A percentile compares a stretch with the other conserved stretches of the same genome.
These are phyloP conservation scores for Penicillium sp. DNA, from an alignment of 2,329 filamentous ascomycete genomes.

Conservation along the genomic window DNA sequence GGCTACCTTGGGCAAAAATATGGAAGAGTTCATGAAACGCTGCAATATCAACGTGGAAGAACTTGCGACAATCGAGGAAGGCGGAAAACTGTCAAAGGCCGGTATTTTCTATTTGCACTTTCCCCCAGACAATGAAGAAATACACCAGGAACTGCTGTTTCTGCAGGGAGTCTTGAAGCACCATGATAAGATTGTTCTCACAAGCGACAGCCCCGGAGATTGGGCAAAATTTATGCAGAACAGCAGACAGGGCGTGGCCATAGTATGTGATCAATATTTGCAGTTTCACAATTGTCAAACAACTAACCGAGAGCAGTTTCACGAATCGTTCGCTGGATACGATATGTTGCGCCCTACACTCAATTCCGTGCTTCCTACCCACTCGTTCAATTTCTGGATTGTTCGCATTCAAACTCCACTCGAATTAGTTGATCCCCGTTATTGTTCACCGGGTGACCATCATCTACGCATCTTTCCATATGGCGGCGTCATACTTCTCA, in stretches of 20 bases:
- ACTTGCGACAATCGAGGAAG: conserved; percentile 25
- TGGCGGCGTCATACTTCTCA: conserved; percentile 41
- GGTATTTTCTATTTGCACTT: conserved; percentile 39
- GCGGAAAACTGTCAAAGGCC: conserved; percentile 17
- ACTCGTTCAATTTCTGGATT: conserved; percentile 37
- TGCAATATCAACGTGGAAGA: conserved; percentile 31
- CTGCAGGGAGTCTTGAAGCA: conserved; percentile 27
- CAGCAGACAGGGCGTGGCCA: conserved; percentile 29
- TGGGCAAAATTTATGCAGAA: conserved; percentile 39
- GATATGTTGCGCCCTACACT: conserved; percentile 27
- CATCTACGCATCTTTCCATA: conserved; percentile 41
- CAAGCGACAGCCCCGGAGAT: conserved; percentile 32
- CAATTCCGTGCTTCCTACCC: conserved; percentile 25
- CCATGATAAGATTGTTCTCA: conserved; percentile 28
- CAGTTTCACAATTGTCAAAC: neutral
- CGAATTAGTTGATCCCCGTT: conserved; percentile 20
- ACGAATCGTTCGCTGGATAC: conserved; percentile 37
- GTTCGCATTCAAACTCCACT: conserved; percentile 32
- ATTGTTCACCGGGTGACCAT: conserved; percentile 13
- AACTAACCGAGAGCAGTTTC: conserved; percentile 31
- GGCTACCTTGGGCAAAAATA: neutral
- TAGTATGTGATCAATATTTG: conserved; percentile 33
- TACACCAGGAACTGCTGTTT: conserved; percentile 28
- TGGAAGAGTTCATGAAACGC: conserved; percentile 15
- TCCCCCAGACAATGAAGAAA: conserved; percentile 23